Conservation (phyloP, 441 rosid genomes). For the Raphanus hybrid region DNA sequence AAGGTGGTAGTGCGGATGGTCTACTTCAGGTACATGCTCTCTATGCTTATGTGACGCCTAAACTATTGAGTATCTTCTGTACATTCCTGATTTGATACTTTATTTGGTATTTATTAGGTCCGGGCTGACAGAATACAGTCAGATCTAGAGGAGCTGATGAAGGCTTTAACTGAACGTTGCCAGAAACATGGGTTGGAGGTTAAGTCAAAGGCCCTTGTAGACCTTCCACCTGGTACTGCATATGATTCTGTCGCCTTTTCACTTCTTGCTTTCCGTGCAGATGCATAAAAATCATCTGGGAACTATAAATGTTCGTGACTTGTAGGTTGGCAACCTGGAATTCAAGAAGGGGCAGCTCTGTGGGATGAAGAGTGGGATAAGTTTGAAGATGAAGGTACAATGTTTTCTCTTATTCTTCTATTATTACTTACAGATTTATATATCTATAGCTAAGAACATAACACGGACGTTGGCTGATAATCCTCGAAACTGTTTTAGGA, state of each 20-base stretch:
- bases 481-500: conserved; percentile 54
- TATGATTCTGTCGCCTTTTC: conserved; percentile 14
- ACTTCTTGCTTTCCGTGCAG: conserved; percentile 9
- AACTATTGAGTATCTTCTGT: conserved; percentile 28
- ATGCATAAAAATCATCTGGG: conserved; percentile 29
- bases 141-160: conserved; percentile 88
- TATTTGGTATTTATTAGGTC: conserved; percentile 59
- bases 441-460: conserved; percentile 19
- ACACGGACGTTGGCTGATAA: conserved; percentile 21
- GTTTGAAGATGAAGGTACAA: conserved; percentile 95
- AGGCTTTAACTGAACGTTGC: conserved; percentile 78
- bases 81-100: conserved; percentile 35
- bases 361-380: conserved; percentile 99
- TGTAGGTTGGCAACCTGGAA: conserved; percentile 98
- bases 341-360: conserved; percentile 80
- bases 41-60: conserved; percentile 20
- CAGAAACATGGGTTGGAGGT: conserved; percentile 86
- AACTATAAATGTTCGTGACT: conserved; percentile 41
- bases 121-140: conserved; percentile 97
- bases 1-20: conserved; percentile 96
- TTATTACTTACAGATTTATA: conserved; percentile 21
- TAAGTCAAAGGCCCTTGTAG: conserved; percentile 78
- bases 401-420: not conserved
- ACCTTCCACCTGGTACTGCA: conserved; percentile 83
- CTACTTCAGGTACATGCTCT: conserved; percentile 89